Evolutionary conservation across 148 eudicot genomes (phyloP), one percentile per base, ranked within the genome.

Genomic region (Dianthus caryophyllus): DNA sequence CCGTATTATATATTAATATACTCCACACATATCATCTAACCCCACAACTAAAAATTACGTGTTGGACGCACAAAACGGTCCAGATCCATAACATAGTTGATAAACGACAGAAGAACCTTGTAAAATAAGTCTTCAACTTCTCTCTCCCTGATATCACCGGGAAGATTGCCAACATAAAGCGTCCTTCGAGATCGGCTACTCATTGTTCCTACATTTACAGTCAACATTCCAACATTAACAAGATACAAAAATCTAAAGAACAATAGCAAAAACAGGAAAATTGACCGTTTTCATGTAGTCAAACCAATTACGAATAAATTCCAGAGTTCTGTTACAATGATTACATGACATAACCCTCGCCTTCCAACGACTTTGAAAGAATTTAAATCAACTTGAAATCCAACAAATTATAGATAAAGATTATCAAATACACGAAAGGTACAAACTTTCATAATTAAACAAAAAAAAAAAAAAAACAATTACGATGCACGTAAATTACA

Each of bases 51-150:
- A 33, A 2, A 33, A 33, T 33, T 3, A 33, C 38, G n/a, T 33
- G 38, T 33, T 7, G 38, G 3, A 33, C 7, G 38, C 38, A 33
- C 7, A 33, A 33, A 3, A 33, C 38, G 38, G 38, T 33, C 38
- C 7, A n/a, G n/a, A n/a, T n/a, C n/a, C n/a, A n/a, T n/a, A n/a
- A n/a, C 38, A 7, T 7, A 33, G 38, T 7, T 53, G 22, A 36
- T 20, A n/a, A 2, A 13, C n/a, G 1, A 49, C 5, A 51, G 39
- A 1, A 1, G 60, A 68, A 88, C 96, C 84, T 88, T 88, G 78
- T 79, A 72, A 65, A 88, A 88, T 65, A 88, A 69, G 77, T 88
- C 96, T 61, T 87, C 88, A 30, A 87, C 88, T 78, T 87, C 91
- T 59, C 82, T 76, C 68, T 87, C 88, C 29, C 87, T 80, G 36